Base-by-base conservation (phyloP, 768 basidiomycete species). In the Lyophyllum atratum region DNA sequence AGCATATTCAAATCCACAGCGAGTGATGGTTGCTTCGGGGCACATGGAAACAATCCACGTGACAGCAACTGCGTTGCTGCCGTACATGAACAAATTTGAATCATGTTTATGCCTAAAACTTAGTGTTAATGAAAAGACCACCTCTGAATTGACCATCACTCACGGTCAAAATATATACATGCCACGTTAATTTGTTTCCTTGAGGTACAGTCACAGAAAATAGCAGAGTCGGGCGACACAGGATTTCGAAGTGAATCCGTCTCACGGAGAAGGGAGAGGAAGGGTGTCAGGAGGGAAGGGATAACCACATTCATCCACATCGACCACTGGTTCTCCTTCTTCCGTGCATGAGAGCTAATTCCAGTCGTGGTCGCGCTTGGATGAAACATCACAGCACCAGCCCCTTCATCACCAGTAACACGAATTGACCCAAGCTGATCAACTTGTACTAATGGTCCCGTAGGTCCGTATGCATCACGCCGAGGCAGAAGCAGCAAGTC, bases 1-100 rank as follows among this genome's bases (percentile, higher is more conserved):
- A 54, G 43, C 26, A 54, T 33, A 17, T 44, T 54, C n/a, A 54
- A 2, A 24, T 54, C 52, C 1, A 54, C 52, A 33, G 52, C 52
- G 2, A 54, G 52, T 1, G 48, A 33, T 2, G 48, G 48, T 15
- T 22, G 29, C 6, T 12, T 1, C 22, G 33, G 50, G 15, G 50
- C 50, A 25, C 34, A 51, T 1, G 50, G 19, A 14, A 51, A 51
- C 7, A 37, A 5, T 7, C 50, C 37, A 3, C 14, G 19, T 22
- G 29, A 11, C 5, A 51, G n/a, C 15, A 51, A 28, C 24, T 51
- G 43, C 2, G 5, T 3, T 19, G 43, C 21, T 9, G 43, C 43
- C 9, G 43, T 9, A 15, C 34, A 37, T 10, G 34, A 37, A 37
- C 34, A 37, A 15, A 37, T 14, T 10, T 37, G 7, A 4, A 37